Base-by-base conservation (phyloP, 2,329 filamentous ascomycete genomes). In the Exophiala bonariae region DNA sequence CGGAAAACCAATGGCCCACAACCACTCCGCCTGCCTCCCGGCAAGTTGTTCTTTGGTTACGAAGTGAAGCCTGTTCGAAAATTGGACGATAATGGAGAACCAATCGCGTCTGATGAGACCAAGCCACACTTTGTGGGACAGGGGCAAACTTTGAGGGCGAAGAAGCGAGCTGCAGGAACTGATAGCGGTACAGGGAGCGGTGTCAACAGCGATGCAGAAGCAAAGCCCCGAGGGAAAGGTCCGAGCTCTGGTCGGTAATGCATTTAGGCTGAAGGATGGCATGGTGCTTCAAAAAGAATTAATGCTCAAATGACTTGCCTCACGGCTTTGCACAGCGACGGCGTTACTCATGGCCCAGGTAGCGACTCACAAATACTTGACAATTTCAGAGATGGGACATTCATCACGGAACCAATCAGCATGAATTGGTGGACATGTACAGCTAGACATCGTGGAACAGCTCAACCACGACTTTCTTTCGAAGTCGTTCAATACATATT, bases 31-130 rank as follows among this genome's bases (percentile, higher is more conserved):
- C 67, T 99, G 41, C 81, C 89, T 0, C 86, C 87, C 0, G 93
- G 93, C 61, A 95, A 96, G 69, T 77, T 99, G 3, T 99, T 99
- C 75, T 95, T 99, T 55, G 93, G 93, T 3, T 99, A 97, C 62
- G 86, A 95, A 62, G 80, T 96, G 64, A 95, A 87, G 67, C 92
- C 92, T 0, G 77, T 95, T 33, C 91, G 89, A 73, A 88, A 87
- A 7, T 82, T 86, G 47, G 85, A 82, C 28, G 82, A 89, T 48
- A 83, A 82, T 63, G 80, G 82, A 41, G 77, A 83, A 50, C 82
- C 86, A 49, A 78, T 82, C 30, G 63, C 69, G 13, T 79, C 82
- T 52, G 76, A 82, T n/a, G 76, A 79, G 3, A 76, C 78, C 50
- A 81, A 82, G 55, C 85, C 86, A n/a, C 82, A 83, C 58, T 96